phyloP scores from a whole-genome alignment of 176 grass and related monocot genomes.

The Eleusine indica region DNA sequence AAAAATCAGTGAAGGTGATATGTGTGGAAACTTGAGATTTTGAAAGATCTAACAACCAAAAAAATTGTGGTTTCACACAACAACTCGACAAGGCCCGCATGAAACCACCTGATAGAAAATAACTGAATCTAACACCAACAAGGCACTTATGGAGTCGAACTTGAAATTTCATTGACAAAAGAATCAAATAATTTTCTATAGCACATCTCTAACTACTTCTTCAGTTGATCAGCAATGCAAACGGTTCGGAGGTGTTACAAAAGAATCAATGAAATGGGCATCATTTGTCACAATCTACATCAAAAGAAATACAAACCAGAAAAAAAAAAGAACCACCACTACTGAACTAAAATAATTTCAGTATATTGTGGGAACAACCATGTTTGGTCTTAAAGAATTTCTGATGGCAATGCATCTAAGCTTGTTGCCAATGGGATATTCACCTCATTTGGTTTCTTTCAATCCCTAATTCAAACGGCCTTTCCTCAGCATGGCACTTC shows the following conservation, averaged over 20 bases:
- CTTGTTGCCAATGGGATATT: slow-evolving; percentile 18
- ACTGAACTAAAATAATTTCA: slow-evolving; percentile 45
- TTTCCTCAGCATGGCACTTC: slow-evolving; percentile 35
- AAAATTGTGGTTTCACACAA: background rate
- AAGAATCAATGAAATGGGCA: slow-evolving; percentile 37
- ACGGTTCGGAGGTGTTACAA: background rate
- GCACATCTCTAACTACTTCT: slow-evolving; percentile 12
- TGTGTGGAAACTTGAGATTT: background rate
- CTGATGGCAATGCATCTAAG: slow-evolving; percentile 15
- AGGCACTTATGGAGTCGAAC: background rate
- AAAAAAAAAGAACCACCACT: background rate
- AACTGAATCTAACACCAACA: background rate
- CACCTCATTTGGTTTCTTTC: slow-evolving; percentile 30
- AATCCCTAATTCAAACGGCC: slow-evolving; percentile 1
- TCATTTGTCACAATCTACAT: slow-evolving; percentile 40
- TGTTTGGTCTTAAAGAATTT: slow-evolving; percentile 18
- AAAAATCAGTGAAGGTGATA: background rate
- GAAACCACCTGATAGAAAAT: slow-evolving; percentile 7
- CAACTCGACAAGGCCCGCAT: background rate
- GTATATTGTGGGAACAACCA: slow-evolving; percentile 33
- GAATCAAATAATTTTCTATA: background rate
- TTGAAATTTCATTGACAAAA: background rate
- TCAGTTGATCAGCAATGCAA: background rate
- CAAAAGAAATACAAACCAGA: slow-evolving; percentile 26
- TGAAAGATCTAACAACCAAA: slow-evolving; percentile 3